Evolutionary conservation across 1,284 basidiomycete species (phyloP).

Genomic region (Mycena sp.): DNA sequence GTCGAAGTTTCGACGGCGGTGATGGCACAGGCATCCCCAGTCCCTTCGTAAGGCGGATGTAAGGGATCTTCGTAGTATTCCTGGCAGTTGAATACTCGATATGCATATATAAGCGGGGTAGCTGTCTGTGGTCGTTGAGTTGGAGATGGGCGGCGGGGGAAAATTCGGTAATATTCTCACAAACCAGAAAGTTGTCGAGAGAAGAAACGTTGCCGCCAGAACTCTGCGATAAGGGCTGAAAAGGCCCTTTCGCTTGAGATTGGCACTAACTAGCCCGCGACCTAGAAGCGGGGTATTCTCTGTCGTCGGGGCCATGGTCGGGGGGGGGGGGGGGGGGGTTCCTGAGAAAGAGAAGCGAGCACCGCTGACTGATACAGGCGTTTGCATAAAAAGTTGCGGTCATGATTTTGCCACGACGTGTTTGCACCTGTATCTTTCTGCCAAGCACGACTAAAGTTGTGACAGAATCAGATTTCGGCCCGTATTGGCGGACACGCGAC

Average conservation of each 20-base stretch:
- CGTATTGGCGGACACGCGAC: no score
- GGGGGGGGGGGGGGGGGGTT: no score
- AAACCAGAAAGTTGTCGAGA: slow-evolving; percentile 23
- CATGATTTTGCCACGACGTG: no score
- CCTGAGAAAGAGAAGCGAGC: no score
- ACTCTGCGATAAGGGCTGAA: slow-evolving; percentile 19
- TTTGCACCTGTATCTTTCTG: no score
- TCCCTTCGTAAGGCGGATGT: slow-evolving; percentile 14
- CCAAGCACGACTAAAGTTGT: no score
- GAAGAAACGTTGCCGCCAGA: slow-evolving; percentile 16
- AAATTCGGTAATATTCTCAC: slow-evolving; percentile 1
- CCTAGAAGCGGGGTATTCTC: background rate
- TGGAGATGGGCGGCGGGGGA: background rate
- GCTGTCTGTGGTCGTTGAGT: slow-evolving; percentile 1
- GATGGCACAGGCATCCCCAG: slow-evolving; percentile 18
- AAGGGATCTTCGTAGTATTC: slow-evolving; percentile 15
- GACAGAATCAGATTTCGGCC: no score
- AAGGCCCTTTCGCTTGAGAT: background rate
- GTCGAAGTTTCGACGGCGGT: slow-evolving; percentile 12
- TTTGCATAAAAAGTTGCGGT: no score
- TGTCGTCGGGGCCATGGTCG: no score
- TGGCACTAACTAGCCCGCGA: background rate
- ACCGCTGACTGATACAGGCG: no score
- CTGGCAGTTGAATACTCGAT: slow-evolving; percentile 16
- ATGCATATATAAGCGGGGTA: slow-evolving; percentile 10